Conservation (phyloP, 345 rosid species). For the Ricinus communis region DNA sequence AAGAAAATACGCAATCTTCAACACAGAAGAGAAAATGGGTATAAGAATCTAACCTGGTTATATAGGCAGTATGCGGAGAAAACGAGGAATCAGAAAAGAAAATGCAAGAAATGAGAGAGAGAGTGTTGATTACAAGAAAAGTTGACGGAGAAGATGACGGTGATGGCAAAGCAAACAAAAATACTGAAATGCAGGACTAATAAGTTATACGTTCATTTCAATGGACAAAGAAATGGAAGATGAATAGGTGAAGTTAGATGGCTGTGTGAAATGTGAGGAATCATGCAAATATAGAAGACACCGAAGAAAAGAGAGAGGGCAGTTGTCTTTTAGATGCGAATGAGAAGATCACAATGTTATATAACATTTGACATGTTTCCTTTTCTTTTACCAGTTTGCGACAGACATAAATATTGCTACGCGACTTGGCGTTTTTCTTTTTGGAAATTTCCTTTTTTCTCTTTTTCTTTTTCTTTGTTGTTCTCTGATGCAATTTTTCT, state of each 20-base stretch:
- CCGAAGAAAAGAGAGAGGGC: slow-evolving; percentile 8
- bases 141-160: slow-evolving; percentile 46
- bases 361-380: no score
- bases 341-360: slow-evolving; percentile 14
- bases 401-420: not conserved
- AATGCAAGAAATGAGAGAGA: slow-evolving; percentile 20
- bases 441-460: not conserved
- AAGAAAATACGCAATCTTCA: not conserved
- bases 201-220: not conserved
- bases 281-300: slow-evolving; percentile 17
- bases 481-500: no score
- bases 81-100: slow-evolving; percentile 35
- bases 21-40: slow-evolving; percentile 1
- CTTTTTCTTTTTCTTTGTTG: not conserved
- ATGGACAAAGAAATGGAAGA: not conserved
- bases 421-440: not conserved
- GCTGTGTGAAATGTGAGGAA: not conserved
- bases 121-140: slow-evolving; percentile 19
- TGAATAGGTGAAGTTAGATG: not conserved
- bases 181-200: no score
- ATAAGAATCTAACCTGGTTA: slow-evolving; percentile 14
- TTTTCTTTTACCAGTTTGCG: slow-evolving; percentile 3
- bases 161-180: not conserved
- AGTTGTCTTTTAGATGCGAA: no score
- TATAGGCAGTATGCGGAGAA: slow-evolving; percentile 37